Base-by-base conservation (phyloP, 768 basidiomycete species). In the Phlebiopsis gigantea region DNA sequence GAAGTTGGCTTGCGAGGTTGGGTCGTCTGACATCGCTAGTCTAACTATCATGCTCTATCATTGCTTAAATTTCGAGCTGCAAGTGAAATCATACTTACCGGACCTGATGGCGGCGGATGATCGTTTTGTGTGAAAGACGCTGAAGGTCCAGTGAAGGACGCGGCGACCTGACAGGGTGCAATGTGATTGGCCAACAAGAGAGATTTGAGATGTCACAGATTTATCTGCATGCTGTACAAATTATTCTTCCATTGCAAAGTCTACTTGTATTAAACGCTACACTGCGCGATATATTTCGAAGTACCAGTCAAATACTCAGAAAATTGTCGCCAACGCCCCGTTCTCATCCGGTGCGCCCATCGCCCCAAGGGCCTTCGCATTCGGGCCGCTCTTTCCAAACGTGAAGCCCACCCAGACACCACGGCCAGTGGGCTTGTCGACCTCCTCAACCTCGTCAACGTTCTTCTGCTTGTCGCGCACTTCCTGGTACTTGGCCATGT, bases 401-500 rank as follows among this genome's bases (percentile, higher is more conserved):
- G 91, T 93, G 65, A 93, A 93, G 2, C 91, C 91, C 53, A 92
- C 91, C 91, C 91, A 93, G 43, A 93, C 88, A 4, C 91, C 91
- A 47, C 91, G 74, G 1, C 77, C 69, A 63, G 80, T 73, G 2
- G 77, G 70, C 57, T 92, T 90, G 3, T 90, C 92, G 70, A 90
- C 90, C 75, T 98, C 96, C 70, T 80, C 84, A 17, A 98, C 90
- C 56, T 81, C 81, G 24, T 96, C 96, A 24, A 99, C 95, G 68
- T 98, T 95, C 65, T 74, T 77, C 73, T 98, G 94, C 73, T 98
- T 99, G 77, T 97, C 97, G 71, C 90, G 84, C 6, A 99, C 97
- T 70, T 99, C 96, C 10, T 95, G 93, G 67, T 98, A 98, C 74
- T 98, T 98, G 49, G 92, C 93, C 95, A 98, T 98, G 67, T 98